Evolutionary conservation across 2,329 filamentous ascomycete genomes (phyloP).

Genomic region (Exophiala bonariae): DNA sequence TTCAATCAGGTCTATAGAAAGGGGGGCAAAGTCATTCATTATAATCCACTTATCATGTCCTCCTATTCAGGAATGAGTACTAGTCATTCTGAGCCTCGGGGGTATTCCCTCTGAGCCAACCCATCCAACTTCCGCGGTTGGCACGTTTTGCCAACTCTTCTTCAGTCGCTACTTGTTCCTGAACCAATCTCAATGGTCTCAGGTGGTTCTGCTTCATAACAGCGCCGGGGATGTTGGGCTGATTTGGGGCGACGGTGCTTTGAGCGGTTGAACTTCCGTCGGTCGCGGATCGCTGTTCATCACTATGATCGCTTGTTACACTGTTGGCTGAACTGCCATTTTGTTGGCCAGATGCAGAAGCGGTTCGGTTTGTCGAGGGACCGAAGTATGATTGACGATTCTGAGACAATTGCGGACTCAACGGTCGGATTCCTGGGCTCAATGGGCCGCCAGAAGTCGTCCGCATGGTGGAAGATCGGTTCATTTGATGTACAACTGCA

Average conservation of each 20-base stretch:
- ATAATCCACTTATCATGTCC: too few species aligned
- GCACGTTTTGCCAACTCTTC: slow-evolving; percentile 46
- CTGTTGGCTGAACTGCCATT: slow-evolving; percentile 68
- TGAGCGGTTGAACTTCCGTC: slow-evolving; percentile 48
- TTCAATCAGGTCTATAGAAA: too few species aligned
- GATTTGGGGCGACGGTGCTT: slow-evolving; percentile 43
- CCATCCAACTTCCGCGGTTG: slow-evolving; percentile 48
- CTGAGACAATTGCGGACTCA: slow-evolving; percentile 44
- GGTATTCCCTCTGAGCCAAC: slow-evolving; percentile 38
- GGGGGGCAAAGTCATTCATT: too few species aligned
- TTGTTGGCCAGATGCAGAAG: slow-evolving; percentile 38
- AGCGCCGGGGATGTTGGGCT: slow-evolving; percentile 68
- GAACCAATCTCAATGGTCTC: slow-evolving; percentile 80
- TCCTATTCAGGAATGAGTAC: not conserved
- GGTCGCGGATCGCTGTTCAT: slow-evolving; percentile 44
- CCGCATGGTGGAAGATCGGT: slow-evolving; percentile 62
- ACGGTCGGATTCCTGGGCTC: slow-evolving; percentile 54
- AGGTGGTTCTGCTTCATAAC: slow-evolving; percentile 70
- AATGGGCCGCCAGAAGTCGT: slow-evolving; percentile 54
- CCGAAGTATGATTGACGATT: slow-evolving; percentile 62
- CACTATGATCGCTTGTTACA: slow-evolving; percentile 49
- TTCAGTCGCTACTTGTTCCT: slow-evolving; percentile 62
- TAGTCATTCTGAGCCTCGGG: slow-evolving; percentile 21
- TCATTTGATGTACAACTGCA: slow-evolving; percentile 84
- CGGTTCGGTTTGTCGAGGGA: slow-evolving; percentile 32